Evolutionary conservation across 768 basidiomycete genomes (phyloP).

Genomic region (Mycena floridula): DNA sequence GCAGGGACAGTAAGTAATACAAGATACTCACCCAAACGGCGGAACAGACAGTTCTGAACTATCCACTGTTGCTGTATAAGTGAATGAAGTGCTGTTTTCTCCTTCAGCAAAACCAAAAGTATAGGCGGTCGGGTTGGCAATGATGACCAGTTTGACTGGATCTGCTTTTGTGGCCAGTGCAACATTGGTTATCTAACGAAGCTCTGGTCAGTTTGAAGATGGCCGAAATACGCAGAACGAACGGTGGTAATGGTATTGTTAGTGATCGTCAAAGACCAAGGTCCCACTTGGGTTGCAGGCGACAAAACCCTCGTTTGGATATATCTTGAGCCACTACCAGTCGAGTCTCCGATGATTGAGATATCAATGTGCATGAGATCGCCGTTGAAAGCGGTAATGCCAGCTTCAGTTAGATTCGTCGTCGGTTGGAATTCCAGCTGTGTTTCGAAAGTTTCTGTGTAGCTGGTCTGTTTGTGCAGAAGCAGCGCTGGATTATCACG

Average conservation of each 20-base stretch:
- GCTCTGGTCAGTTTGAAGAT: not conserved
- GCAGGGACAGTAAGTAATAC: not conserved
- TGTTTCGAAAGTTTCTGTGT: slow-evolving; percentile 31
- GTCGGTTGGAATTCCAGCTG: slow-evolving; percentile 24
- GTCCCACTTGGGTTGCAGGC: slow-evolving; percentile 27
- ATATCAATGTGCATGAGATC: slow-evolving; percentile 33
- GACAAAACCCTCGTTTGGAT: slow-evolving; percentile 23
- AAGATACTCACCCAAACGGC: slow-evolving; percentile 23
- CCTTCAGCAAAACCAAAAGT: slow-evolving; percentile 28
- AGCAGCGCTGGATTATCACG: slow-evolving; percentile 30
- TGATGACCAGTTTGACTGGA: slow-evolving; percentile 23
- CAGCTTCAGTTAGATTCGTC: slow-evolving; percentile 29
- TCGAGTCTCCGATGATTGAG: slow-evolving; percentile 19
- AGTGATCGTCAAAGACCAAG: slow-evolving; percentile 24
- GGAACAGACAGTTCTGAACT: slow-evolving; percentile 24
- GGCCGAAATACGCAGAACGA: not conserved
- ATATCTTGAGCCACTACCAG: slow-evolving; percentile 14
- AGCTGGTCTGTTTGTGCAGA: slow-evolving; percentile 30
- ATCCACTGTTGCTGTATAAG: slow-evolving; percentile 24
- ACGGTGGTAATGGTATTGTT: slow-evolving; percentile 26
- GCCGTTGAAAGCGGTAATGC: slow-evolving; percentile 28
- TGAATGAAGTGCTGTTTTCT: slow-evolving; percentile 13
- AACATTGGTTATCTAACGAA: not conserved
- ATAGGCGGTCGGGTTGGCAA: slow-evolving; percentile 24
- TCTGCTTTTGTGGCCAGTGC: slow-evolving; percentile 15